Evolutionary conservation across 257 asterid genomes (phyloP), one percentile per base, ranked within the genome.

Genomic region (Scutellaria baicalensis): DNA sequence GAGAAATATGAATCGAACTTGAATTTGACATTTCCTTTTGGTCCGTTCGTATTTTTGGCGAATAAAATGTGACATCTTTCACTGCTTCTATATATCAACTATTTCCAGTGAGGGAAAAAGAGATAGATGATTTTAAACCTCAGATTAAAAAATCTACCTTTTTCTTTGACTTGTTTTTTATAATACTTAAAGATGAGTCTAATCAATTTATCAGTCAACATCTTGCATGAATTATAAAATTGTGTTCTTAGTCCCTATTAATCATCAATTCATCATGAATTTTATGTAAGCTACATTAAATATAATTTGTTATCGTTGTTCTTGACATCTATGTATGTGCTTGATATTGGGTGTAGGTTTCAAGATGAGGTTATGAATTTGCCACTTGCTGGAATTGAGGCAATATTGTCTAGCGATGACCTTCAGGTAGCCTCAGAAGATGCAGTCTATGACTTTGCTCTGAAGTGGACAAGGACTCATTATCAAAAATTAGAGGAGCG

Each of bases 391-490:
- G 97, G 98, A 58, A 81, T 93, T 3, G 95, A 93, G 81, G 95
- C 97, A 38, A 59, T 93, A 70, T 73, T 93, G 79, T 82, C 91
- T 18, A 91, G 98, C 50, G 97, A 91, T 31, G 95, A 86, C 57
- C 94, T 93, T 65, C 97, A 87, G 75, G 95, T 91, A 54, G 89
- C 95, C 18, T 90, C 96, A 27, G 99, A 93, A 77, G 97, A 93
- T 75, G 93, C 96, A 23, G 97, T 91, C 16, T 93, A 85, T 6
- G 97, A 93, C 79, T 87, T 93, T 42, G 93, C 84, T 0, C 72
- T 91, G 47, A 89, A 89, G 78, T 93, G 98, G 98, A 77, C 92
- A 5, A 81, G 88, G 71, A 44, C 83, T 23, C 92, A 83, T 70
- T 87, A 85, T 72, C 88, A 77, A 44, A 79, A 77, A 65, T 72